Base-by-base conservation (phyloP, 2,329 filamentous ascomycete genomes). In the Ophiostoma angusticollis region DNA sequence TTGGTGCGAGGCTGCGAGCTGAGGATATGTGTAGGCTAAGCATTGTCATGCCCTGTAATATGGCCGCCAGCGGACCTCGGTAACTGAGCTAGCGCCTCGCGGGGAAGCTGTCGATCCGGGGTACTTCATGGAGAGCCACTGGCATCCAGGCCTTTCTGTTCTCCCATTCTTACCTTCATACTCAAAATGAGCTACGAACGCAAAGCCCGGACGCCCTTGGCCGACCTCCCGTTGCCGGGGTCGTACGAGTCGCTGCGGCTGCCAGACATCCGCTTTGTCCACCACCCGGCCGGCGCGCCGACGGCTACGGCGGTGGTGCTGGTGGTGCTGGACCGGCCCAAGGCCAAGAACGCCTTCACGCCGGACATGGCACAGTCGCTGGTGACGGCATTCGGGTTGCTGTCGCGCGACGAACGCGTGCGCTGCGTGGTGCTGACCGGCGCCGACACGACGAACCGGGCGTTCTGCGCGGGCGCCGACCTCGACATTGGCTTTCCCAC, bases 341-440 rank as follows among this genome's bases (percentile, higher is more conserved):
- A 61, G 9, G 73, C 74, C 43, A 66, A 77, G 58, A 84, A 84
- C 67, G 78, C 75, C 44, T 83, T 84, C 57, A 83, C 76, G 3
- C 60, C 66, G 16, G 62, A 58, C 12, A 83, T 84, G 75, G 69
- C 70, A 49, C 51, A 58, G 13, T 77, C 79, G 49, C 63, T 84
- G 22, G 67, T 73, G 42, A 47, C 57, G 3, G 72, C 70, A 32
- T 70, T 71, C 51, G 52, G 57, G 39, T 52, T 66, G 8, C 59
- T 77, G 21, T 69, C 70, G 19, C 42, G 55, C 21, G 73, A 77
- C 55, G 58, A 62, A 3, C 65, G 73, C 30, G 71, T 77, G 13
- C 66, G 64, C 35, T 60, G 58, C 48, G 61, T 77, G 37, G 66
- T 77, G 17, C 56, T 78, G 35, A 71, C 72, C 1, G 68, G 68